Evolutionary conservation across 2,329 filamentous ascomycete species (phyloP), one percentile per base, ranked within the genome.

Genomic region (Setomelanomma holmii): DNA sequence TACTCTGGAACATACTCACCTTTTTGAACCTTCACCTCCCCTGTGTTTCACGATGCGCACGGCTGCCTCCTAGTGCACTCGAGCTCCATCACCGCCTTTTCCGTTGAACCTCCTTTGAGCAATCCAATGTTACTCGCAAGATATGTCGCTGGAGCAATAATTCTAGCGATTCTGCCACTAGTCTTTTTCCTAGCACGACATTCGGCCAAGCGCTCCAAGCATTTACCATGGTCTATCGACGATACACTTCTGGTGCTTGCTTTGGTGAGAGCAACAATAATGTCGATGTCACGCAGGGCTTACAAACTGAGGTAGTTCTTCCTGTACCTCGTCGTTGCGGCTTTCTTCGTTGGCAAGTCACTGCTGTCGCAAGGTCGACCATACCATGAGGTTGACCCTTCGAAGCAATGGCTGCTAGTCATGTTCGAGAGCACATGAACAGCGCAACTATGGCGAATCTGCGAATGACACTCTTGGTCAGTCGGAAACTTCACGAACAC

Each of bases 181-280:
- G 36, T 61, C 14, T 67, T 64, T 39, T 41, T 66, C 6, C 19
- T 53, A 12, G 61, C 58, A 14, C 64, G 68, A 12, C 56, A 60
- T 46, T 35, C 35, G 8, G 50, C 61, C 24, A 71, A 69, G 53
- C 56, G 52, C 14, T 56, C 56, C 42, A 62, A 49, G 44, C 40
- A 49, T 8, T 34, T 60, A 6, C 27, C 44, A 30, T 63, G 58
- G 54, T 53, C 60, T 5, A 47, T 52, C 7, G 63, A 71, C 40
- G 66, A 70, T 40, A 60, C 52, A 19, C 51, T 69, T 11, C 45
- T 70, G 12, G 21, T 61, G 11, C 45, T 59, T 23, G 56, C 67
- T 22, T 41, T 68, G 41, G 67, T 66, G 46, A 39, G 45, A 20
- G 38, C 43, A 20, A 21, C 7, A 8, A 23, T 34, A 23, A 16